These are phyloP conservation scores for Micractinium conductrix DNA, from an alignment of 139 green algal genomes.

Conservation along the genomic window DNA sequence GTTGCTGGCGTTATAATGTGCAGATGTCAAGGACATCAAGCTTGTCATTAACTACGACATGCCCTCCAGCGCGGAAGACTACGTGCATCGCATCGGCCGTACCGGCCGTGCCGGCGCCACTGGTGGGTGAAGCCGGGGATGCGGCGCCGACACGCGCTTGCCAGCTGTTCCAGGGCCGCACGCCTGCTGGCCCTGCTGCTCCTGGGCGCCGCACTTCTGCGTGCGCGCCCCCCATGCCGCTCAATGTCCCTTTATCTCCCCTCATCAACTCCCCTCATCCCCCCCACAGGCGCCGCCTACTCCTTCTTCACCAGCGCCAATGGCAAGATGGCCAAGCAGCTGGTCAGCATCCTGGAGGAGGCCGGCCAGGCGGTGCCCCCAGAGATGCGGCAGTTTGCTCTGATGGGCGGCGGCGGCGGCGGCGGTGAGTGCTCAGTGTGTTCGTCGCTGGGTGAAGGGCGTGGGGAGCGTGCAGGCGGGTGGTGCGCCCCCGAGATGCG, in stretches of 20 bases:
- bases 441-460: not conserved
- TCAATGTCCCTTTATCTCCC: not conserved
- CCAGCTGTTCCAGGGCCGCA: no score
- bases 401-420: conserved; percentile 49
- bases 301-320: conserved; percentile 89
- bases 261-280: not conserved
- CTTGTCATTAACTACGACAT: conserved; percentile 92
- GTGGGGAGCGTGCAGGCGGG: not conserved
- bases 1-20: no score
- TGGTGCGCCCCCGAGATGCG: not conserved
- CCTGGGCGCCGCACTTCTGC: not conserved
- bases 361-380: conserved; percentile 70
- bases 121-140: no score
- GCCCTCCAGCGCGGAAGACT: conserved; percentile 90
- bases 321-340: conserved; percentile 69
- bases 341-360: conserved; percentile 82
- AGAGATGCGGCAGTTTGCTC: conserved; percentile 54
- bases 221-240: not conserved
- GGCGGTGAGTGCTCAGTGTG: not conserved
- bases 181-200: no score
- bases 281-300: conserved; percentile 65
- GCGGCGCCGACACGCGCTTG: no score
- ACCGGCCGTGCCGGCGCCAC: conserved; percentile 75
- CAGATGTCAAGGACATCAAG: conserved; percentile 96
- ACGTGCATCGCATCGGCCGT: conserved; percentile 90